These are phyloP conservation scores for Inonotus hispidus DNA, from an alignment of 1,284 basidiomycete species.

Conservation along the genomic window DNA sequence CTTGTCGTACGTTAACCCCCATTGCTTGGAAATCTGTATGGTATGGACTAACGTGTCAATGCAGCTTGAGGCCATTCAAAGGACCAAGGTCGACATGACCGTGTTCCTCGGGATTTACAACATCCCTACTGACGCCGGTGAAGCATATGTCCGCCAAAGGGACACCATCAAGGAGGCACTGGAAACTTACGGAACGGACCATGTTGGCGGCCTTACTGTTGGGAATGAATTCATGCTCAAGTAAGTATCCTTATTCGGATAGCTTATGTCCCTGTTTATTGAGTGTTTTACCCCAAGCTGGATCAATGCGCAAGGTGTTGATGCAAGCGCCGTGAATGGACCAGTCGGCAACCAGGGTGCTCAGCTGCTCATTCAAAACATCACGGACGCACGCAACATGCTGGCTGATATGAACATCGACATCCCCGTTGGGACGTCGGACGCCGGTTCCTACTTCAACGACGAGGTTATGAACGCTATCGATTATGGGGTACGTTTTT, in stretches of 20 bases:
- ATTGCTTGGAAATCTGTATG: slow-evolving; percentile 20
- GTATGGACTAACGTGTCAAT: background rate
- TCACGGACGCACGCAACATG: slow-evolving; percentile 57
- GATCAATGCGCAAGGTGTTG: slow-evolving; percentile 37
- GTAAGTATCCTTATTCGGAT: slow-evolving; percentile 34
- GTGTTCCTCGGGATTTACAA: slow-evolving; percentile 86
- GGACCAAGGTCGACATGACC: slow-evolving; percentile 83
- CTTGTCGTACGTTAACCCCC: slow-evolving; percentile 40
- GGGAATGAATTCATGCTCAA: slow-evolving; percentile 83
- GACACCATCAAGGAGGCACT: slow-evolving; percentile 63
- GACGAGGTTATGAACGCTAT: slow-evolving; percentile 57
- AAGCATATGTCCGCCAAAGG: slow-evolving; percentile 71
- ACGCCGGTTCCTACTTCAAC: slow-evolving; percentile 88
- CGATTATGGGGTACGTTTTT: slow-evolving; percentile 67
- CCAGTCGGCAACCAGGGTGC: slow-evolving; percentile 45
- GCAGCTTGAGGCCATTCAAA: slow-evolving; percentile 75
- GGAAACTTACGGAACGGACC: slow-evolving; percentile 70
- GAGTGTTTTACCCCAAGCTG: slow-evolving; percentile 37
- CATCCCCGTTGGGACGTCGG: slow-evolving; percentile 81
- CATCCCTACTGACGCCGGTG: slow-evolving; percentile 52
- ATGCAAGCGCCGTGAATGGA: slow-evolving; percentile 41
- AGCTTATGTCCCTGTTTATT: background rate
- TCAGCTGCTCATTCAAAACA: slow-evolving; percentile 52
- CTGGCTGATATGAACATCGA: slow-evolving; percentile 45
- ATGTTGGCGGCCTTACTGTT: slow-evolving; percentile 78